Evolutionary conservation across 768 basidiomycete species (phyloP).

Genomic region (Mycena olivaceomarginata): DNA sequence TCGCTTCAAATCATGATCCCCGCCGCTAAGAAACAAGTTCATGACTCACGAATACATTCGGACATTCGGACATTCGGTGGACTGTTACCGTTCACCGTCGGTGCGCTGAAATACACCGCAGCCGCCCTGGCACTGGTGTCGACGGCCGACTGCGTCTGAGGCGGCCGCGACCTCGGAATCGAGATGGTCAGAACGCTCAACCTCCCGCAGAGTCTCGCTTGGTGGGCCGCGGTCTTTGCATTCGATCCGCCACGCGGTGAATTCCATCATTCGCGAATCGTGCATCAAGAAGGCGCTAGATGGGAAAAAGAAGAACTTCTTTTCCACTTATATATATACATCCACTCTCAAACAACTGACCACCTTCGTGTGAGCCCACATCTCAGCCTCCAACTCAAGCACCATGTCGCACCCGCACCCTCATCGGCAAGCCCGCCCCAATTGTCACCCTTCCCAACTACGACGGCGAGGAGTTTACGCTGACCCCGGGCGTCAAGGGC

Average conservation of each 20-base stretch:
- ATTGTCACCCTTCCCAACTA: slow-evolving; percentile 78
- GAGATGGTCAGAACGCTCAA: too few species aligned
- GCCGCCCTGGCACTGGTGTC: too few species aligned
- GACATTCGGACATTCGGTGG: too few species aligned
- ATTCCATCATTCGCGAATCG: neutral
- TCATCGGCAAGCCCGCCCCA: slow-evolving; percentile 82
- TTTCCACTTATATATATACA: slow-evolving; percentile 2
- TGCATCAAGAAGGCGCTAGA: neutral
- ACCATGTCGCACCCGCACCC: slow-evolving; percentile 67
- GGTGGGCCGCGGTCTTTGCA: neutral
- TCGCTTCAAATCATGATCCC: too few species aligned
- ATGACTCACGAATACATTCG: too few species aligned
- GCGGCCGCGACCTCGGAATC: too few species aligned
- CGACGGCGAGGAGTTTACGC: slow-evolving; percentile 75
- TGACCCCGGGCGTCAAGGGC: slow-evolving; percentile 75
- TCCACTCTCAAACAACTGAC: neutral
- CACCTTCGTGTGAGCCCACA: neutral
- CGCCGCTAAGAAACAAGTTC: too few species aligned
- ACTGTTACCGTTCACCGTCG: too few species aligned
- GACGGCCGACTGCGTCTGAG: too few species aligned
- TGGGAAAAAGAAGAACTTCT: slow-evolving; percentile 9
- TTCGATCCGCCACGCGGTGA: slow-evolving; percentile 3
- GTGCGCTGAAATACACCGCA: too few species aligned
- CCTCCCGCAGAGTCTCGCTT: too few species aligned
- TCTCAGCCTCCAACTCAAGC: neutral